Evolutionary conservation across 2,329 filamentous ascomycete species (phyloP).

Genomic region (Beauveria sp.): DNA sequence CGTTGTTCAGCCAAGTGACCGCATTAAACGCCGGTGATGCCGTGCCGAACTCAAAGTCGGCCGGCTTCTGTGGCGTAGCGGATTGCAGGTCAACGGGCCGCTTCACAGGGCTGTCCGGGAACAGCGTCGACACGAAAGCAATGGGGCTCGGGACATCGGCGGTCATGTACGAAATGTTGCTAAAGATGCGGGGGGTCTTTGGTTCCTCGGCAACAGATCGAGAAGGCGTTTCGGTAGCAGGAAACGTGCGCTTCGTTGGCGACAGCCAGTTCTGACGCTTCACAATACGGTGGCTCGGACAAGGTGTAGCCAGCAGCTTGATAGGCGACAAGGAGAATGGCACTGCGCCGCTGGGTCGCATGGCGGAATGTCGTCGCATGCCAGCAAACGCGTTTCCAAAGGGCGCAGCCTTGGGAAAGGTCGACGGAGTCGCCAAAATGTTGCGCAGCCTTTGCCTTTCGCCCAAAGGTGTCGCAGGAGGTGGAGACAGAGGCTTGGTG

Average conservation of each 20-base stretch:
- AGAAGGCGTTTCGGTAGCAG: neutral
- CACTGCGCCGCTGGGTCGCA: neutral
- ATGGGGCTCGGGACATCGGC: conserved; percentile 2
- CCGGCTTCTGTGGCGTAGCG: conserved; percentile 12
- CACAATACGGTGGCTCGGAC: neutral
- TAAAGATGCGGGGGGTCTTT: conserved; percentile 2
- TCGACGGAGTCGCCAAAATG: neutral
- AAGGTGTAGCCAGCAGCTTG: neutral
- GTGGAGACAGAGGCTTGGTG: conserved; percentile 21
- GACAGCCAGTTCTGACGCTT: neutral
- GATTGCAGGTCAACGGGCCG: neutral
- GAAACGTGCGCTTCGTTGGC: neutral
- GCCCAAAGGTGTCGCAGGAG: conserved; percentile 20
- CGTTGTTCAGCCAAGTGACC: conserved; percentile 21
- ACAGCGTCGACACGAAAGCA: conserved; percentile 1
- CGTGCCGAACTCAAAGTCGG: conserved; percentile 22
- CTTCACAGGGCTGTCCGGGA: conserved; percentile 7
- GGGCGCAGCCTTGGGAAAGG: conserved; percentile 1
- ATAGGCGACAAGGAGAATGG: neutral
- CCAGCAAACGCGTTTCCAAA: conserved; percentile 4
- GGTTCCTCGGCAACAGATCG: neutral
- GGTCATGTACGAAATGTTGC: neutral
- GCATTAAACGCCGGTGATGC: conserved; percentile 22
- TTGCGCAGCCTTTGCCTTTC: neutral
- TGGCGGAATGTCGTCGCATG: conserved; percentile 4